Base-by-base conservation (phyloP, 805 yeast species). In the Nakazawaea holstii region DNA sequence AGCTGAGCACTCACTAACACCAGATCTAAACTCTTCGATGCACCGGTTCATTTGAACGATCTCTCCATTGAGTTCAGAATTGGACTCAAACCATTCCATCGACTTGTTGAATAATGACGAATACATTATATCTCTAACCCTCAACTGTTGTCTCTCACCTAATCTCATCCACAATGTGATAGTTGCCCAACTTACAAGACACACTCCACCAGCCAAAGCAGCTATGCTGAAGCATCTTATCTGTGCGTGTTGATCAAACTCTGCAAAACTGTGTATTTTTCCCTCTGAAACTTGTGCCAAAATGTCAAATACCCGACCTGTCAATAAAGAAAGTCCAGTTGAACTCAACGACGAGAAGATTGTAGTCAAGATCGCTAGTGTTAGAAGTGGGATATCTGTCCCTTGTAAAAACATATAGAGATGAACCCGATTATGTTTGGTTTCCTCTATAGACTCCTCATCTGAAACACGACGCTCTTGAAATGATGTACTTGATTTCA, bases 21-120 rank as follows among this genome's bases (percentile, higher is more conserved):
- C 87, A 0, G 76, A 64, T 58, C 94, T 67, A 40, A 79, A 59
- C 55, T 88, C 95, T 63, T 88, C 94, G 27, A 86, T 69, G 58
- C 90, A 79, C 55, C 95, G 63, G 65, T 84, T 84, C 7, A 79
- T 62, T 58, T 82, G 90, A 7, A 82, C 70, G 11, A 84, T 56
- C 20, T 77, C 76, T 8, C 96, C 96, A 54, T 79, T 70, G 1
- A 83, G 53, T 35, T 79, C 76, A 1, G 68, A 65, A 44, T 74
- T 72, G 0, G 59, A 55, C 48, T 88, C 95, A 56, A 76, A 81
- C 94, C 94, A 87, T 15, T 65, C 62, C 29, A 79, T 57, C 0
- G 76, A 66, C 49, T 74, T 70, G 17, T 59, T 54, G 14, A 87
- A 51, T 27, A 84, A 63, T 0, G 74, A 66, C 1, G 55, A 43